These are phyloP conservation scores for Phytophthora multivora DNA, from an alignment of 352 stramenopile genomes.

Conservation along the genomic window DNA sequence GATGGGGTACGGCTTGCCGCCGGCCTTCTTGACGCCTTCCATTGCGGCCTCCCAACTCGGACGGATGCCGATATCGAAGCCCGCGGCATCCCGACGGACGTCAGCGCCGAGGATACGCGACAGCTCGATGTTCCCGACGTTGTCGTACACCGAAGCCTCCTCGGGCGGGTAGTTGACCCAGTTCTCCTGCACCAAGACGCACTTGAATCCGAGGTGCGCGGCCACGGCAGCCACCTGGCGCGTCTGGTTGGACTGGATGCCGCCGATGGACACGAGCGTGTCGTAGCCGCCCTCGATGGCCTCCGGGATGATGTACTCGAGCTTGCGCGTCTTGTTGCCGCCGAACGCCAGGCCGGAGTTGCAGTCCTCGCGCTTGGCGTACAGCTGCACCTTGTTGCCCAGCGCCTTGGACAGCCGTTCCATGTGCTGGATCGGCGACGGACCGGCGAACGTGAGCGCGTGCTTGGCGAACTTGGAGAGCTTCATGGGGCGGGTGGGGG, in stretches of 20 bases:
- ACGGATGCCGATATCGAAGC: constrained; percentile 45
- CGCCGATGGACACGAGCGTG: constrained; percentile 42
- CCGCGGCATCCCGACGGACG: constrained; percentile 30
- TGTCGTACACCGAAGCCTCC: constrained; percentile 35
- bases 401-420: constrained; percentile 36
- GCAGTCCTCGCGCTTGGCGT: constrained; percentile 44
- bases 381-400: constrained; percentile 43
- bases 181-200: constrained; percentile 43
- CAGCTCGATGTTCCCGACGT: constrained; percentile 42
- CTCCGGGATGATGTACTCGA: constrained; percentile 46
- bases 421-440: constrained; percentile 43
- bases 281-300: constrained; percentile 42
- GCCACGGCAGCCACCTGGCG: constrained; percentile 39
- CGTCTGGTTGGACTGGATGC: constrained; percentile 46
- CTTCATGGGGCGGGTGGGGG: constrained; percentile 32
- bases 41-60: constrained; percentile 40
- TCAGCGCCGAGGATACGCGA: constrained; percentile 39
- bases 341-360: constrained; percentile 42
- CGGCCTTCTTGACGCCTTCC: constrained; percentile 40
- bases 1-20: constrained; percentile 42
- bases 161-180: constrained; percentile 42
- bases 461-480: constrained; percentile 45
- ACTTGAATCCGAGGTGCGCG: constrained; percentile 42
- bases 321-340: constrained; percentile 44
- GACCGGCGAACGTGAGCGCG: constrained; percentile 36